A percentile compares a stretch with the other conserved stretches of the same genome.
Evolutionary conservation across 176 grass and related monocot species (phyloP).

Genomic region (Cocos nucifera): DNA sequence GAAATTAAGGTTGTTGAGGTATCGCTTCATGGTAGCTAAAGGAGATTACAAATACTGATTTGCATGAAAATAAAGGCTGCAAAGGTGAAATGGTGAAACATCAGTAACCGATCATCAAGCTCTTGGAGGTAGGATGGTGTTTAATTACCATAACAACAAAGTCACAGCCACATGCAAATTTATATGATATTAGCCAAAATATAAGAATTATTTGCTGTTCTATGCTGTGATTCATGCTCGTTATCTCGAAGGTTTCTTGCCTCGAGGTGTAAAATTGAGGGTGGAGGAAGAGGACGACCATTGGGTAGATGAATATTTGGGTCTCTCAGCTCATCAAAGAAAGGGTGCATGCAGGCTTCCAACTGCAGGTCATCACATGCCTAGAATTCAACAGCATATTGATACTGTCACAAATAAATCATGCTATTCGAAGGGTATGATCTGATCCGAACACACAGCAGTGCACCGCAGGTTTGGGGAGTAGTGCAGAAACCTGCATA

Average conservation of each 20-base stretch:
- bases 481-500: conserved; percentile 86
- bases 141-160: no score
- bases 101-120: no score
- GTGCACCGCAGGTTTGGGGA: conserved; percentile 89
- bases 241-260: conserved; percentile 15
- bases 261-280: conserved; percentile 86
- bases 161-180: no score
- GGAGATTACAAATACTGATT: no score
- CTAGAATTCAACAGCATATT: not conserved
- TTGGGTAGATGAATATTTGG: conserved; percentile 73
- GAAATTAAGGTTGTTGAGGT: no score
- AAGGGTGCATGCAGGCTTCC: conserved; percentile 92
- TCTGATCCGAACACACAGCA: conserved; percentile 41
- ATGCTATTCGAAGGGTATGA: not conserved
- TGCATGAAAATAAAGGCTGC: no score
- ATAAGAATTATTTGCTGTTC: no score
- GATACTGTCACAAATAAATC: not conserved
- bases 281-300: conserved; percentile 70
- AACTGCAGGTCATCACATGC: conserved; percentile 29
- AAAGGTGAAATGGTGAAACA: no score
- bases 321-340: conserved; percentile 89
- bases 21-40: no score
- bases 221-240: no score
- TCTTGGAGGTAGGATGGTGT: no score
- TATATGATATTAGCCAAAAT: no score